Conservation (phyloP, 1,284 basidiomycete genomes). For the Malassezia caprae region DNA sequence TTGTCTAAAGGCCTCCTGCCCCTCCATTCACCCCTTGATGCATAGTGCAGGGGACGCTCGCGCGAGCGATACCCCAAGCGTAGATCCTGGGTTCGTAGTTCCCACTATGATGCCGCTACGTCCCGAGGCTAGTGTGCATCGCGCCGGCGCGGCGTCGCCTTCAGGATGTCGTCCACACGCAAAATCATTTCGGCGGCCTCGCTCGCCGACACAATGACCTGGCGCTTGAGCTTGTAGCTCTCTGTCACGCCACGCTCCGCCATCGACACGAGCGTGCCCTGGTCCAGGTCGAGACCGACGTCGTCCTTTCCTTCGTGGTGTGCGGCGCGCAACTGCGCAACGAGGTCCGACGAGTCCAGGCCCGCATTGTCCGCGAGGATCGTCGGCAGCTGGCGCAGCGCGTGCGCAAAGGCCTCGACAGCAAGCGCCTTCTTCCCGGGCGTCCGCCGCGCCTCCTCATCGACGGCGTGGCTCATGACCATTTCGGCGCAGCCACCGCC, state of each 20-base stretch:
- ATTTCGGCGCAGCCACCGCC: slow-evolving; percentile 97
- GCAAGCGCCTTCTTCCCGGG: slow-evolving; percentile 94
- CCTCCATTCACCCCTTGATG: background rate
- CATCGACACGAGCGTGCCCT: slow-evolving; percentile 80
- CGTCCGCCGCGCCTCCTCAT: slow-evolving; percentile 72
- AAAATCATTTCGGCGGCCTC: slow-evolving; percentile 99
- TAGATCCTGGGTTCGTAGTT: background rate
- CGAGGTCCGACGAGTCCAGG: slow-evolving; percentile 90
- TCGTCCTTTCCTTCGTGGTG: slow-evolving; percentile 80
- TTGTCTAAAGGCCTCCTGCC: background rate
- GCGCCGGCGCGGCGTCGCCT: slow-evolving; percentile 55
- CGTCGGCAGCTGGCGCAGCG: slow-evolving; percentile 75
- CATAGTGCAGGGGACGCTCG: background rate
- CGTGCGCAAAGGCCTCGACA: slow-evolving; percentile 77
- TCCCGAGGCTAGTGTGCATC: slow-evolving; percentile 50
- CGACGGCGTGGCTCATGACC: slow-evolving; percentile 89
- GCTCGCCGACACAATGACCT: slow-evolving; percentile 84
- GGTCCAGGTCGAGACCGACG: slow-evolving; percentile 83
- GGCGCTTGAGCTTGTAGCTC: slow-evolving; percentile 91
- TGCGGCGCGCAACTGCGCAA: slow-evolving; percentile 76
- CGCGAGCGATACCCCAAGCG: background rate
- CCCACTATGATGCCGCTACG: background rate
- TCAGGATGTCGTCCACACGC: slow-evolving; percentile 61
- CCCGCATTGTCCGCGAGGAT: slow-evolving; percentile 97
- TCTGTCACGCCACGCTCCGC: slow-evolving; percentile 76